phyloP scores from a whole-genome alignment of 371 early-diverging fungal species.

The Dichotomocladium elegans region DNA sequence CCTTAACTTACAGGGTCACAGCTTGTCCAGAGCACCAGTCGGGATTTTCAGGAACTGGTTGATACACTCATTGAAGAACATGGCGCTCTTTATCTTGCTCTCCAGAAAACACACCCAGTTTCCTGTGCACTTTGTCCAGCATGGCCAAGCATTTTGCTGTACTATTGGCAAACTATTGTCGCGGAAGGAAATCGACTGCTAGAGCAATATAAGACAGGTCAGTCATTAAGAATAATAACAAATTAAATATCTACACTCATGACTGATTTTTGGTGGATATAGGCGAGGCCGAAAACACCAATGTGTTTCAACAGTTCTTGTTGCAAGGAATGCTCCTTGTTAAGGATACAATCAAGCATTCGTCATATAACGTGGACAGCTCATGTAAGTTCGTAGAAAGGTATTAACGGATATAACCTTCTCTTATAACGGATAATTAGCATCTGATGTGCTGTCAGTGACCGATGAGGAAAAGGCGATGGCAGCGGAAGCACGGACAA shows the following conservation, averaged over 20 bases:
- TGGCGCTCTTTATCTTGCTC: constrained; percentile 79
- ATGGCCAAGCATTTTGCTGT: constrained; percentile 62
- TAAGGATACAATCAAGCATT: constrained; percentile 67
- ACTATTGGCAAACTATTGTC: constrained; percentile 67
- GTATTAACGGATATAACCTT: neutral
- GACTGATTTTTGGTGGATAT: neutral
- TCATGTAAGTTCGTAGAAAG: constrained; percentile 13
- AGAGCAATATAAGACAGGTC: constrained; percentile 17
- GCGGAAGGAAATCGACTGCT: constrained; percentile 20
- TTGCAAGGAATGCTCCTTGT: constrained; percentile 70
- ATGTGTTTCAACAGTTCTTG: constrained; percentile 30
- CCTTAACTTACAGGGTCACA: neutral
- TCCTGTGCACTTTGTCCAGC: constrained; percentile 66
- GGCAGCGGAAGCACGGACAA: constrained; percentile 45
- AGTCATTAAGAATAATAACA: neutral
- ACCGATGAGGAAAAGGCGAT: constrained; percentile 51
- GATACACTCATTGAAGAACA: constrained; percentile 61
- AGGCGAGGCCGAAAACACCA: constrained; percentile 1
- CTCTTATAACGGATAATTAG: neutral
- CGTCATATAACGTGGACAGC: constrained; percentile 35
- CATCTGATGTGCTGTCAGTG: constrained; percentile 26
- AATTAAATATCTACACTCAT: neutral
- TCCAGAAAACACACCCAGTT: constrained; percentile 69
- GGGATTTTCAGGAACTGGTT: constrained; percentile 16
- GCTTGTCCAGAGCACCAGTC: neutral